Conservation (phyloP, 306 rosid species). For the Psophocarpus tetragonolobus region DNA sequence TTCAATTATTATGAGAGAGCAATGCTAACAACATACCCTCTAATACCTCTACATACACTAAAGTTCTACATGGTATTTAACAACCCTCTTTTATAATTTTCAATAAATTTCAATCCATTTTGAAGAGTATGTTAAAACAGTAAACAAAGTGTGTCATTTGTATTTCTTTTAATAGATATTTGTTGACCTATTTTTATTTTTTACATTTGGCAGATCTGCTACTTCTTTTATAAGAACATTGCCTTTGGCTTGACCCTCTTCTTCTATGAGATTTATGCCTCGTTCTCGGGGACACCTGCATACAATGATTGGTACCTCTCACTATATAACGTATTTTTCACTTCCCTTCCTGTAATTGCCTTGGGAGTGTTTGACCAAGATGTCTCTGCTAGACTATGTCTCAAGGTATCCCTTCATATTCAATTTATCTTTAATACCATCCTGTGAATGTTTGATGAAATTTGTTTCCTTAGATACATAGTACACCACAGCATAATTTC, state of each 20-base stretch:
- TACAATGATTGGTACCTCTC: slow-evolving; percentile 89
- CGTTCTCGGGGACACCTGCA: slow-evolving; percentile 78
- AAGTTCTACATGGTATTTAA: no score
- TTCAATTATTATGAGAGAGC: no score
- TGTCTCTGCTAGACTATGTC: slow-evolving; percentile 72
- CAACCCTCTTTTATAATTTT: no score
- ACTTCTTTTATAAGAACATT: slow-evolving; percentile 95
- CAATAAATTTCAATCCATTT: no score
- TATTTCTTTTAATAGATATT: not conserved
- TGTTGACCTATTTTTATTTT: slow-evolving; percentile 15
- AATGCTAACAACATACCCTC: no score
- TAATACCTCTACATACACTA: no score
- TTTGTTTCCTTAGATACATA: not conserved
- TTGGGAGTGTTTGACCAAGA: slow-evolving; percentile 91
- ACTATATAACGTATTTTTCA: slow-evolving; percentile 81
- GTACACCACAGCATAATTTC: not conserved
- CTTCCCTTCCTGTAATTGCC: slow-evolving; percentile 95
- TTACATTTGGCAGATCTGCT: slow-evolving; percentile 70
- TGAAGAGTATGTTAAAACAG: no score
- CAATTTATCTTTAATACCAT: not conserved
- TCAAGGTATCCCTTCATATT: slow-evolving; percentile 57
- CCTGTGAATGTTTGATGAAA: not conserved
- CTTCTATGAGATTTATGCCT: slow-evolving; percentile 72
- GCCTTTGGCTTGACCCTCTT: slow-evolving; percentile 79
- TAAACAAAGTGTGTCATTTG: no score